Percentiles rank a stretch among this genome's conserved stretches.
These are phyloP conservation scores for Botryotinia convoluta DNA, from an alignment of 2,329 filamentous ascomycete genomes.

Conservation along the genomic window DNA sequence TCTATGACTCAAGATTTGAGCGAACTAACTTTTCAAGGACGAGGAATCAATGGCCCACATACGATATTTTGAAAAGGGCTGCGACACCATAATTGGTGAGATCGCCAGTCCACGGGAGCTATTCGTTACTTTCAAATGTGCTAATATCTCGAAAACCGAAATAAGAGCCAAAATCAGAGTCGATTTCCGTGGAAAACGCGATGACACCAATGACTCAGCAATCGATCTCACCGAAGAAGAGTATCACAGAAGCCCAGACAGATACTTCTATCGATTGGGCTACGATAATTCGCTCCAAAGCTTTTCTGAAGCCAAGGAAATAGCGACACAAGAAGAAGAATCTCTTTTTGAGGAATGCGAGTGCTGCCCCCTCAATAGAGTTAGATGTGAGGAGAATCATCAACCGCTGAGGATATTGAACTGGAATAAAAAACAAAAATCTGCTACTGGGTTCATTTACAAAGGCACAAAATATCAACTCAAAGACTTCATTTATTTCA, in stretches of 20 bases:
- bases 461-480: constrained; percentile 14
- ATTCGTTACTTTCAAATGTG: constrained; percentile 23
- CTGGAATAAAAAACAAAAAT: not conserved
- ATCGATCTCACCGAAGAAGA: constrained; percentile 2
- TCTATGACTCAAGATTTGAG: not conserved
- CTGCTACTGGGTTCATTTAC: not conserved
- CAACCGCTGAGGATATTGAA: not conserved
- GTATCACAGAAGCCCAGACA: not conserved
- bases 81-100: constrained; percentile 20
- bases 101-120: constrained; percentile 25
- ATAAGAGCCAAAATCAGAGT: constrained; percentile 27
- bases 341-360: not conserved
- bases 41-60: constrained; percentile 22
- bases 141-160: constrained; percentile 12
- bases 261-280: constrained; percentile 23
- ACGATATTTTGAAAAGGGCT: constrained; percentile 26
- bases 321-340: not conserved
- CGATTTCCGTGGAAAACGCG: not conserved
- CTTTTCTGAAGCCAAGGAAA: constrained; percentile 15
- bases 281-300: constrained; percentile 6
- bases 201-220: not conserved
- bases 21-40: not conserved
- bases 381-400: not conserved
- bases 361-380: not conserved
- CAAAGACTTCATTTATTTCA: constrained; percentile 26